phyloP scores from a whole-genome alignment of 202 grass and related monocot genomes.

The Brachypodium distachyon region DNA sequence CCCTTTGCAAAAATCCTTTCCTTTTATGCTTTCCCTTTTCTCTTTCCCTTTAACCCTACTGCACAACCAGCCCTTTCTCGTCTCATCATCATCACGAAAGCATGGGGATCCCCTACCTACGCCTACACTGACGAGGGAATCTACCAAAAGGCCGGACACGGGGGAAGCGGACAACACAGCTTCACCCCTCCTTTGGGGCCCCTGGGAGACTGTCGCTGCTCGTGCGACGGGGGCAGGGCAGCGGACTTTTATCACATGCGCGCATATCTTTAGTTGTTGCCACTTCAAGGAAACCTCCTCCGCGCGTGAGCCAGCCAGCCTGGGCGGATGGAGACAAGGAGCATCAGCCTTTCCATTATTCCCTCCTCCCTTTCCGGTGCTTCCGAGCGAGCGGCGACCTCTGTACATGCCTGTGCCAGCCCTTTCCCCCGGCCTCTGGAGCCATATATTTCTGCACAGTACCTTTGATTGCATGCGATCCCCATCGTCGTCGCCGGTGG shows the following conservation, averaged over 20 bases:
- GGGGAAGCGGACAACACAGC: constrained; percentile 7
- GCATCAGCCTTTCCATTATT: constrained; percentile 5
- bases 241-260: not conserved
- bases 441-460: not conserved
- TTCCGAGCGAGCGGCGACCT: not conserved
- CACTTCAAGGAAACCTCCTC: constrained; percentile 27
- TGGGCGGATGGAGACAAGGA: not conserved
- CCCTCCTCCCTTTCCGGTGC: not conserved
- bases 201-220: not conserved
- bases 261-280: constrained; percentile 12
- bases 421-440: not conserved
- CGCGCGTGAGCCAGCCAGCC: not conserved
- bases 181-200: not conserved
- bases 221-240: not conserved
- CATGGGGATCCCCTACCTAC: not conserved
- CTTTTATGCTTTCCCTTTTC: no score
- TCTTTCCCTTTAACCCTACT: not conserved
- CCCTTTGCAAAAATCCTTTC: not conserved
- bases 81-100: not conserved
- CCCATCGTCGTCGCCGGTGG: no score
- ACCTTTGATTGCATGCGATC: not conserved
- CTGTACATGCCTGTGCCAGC: not conserved
- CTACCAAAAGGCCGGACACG: constrained; percentile 7
- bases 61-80: not conserved
- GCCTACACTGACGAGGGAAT: constrained; percentile 19